phyloP scores from a whole-genome alignment of 108 stramenopile genomes.

The Skeletonema grethae region DNA sequence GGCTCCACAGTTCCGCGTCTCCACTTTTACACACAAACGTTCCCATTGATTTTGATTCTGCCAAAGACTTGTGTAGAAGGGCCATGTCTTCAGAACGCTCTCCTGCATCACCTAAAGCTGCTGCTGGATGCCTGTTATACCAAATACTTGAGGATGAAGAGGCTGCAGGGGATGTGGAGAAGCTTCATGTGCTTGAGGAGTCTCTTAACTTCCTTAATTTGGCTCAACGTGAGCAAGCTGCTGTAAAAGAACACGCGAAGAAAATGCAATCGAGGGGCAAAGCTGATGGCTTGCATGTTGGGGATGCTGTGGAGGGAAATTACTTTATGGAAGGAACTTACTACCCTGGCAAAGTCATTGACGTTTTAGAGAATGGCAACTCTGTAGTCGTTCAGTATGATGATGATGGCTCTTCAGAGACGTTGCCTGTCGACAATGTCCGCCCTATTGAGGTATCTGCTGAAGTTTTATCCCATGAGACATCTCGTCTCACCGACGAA shows the following conservation, averaged over 20 bases:
- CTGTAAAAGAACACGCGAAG: conserved; percentile 35
- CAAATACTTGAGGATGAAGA: conserved; percentile 70
- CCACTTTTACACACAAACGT: conserved; percentile 52
- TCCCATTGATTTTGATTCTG: conserved; percentile 67
- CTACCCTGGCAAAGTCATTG: conserved; percentile 61
- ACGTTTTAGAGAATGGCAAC: conserved; percentile 55
- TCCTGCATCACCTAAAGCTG: conserved; percentile 54
- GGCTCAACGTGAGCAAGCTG: conserved; percentile 30
- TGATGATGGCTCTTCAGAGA: conserved; percentile 74
- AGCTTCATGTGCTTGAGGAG: conserved; percentile 56
- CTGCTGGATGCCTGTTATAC: conserved; percentile 73
- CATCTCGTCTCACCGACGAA: conserved; percentile 59
- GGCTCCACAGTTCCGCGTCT: conserved; percentile 63
- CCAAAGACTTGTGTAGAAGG: conserved; percentile 62
- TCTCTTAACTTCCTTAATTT: conserved; percentile 44
- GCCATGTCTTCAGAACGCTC: conserved; percentile 48
- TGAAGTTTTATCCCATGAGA: conserved; percentile 40
- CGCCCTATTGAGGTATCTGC: conserved; percentile 35
- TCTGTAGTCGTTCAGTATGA: conserved; percentile 59
- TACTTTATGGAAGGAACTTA: conserved; percentile 72
- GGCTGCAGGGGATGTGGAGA: conserved; percentile 25
- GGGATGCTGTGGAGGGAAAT: conserved; percentile 74
- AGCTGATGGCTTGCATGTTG: conserved; percentile 47
- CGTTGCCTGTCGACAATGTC: conserved; percentile 56
- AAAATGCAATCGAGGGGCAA: conserved; percentile 30